Evolutionary conservation across 768 basidiomycete species (phyloP), one percentile per base, ranked within the genome.

Genomic region (Mycena rosella): DNA sequence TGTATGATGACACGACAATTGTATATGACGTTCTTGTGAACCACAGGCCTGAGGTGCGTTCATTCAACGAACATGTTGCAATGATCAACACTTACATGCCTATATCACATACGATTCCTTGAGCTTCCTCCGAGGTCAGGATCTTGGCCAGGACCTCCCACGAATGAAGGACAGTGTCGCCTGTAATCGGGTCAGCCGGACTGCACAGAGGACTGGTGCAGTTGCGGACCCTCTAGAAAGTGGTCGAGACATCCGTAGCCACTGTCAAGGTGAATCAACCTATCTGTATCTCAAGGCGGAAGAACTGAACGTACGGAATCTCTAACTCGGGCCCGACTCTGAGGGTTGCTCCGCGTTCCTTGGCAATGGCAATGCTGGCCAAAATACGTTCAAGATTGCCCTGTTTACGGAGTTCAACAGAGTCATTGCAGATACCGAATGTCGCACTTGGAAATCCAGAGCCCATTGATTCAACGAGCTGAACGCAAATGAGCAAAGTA

Each of bases 161-260:
- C 2, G 98, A 96, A 79, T 99, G 98, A 20, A 98, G 85, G 51
- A 93, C 88, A 11, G 97, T 99, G 75, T 99, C 98, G 51, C 97
- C 97, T 99, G 75, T 24, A 49, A 45, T 53, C 53, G 24, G 26
- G 45, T 71, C 30, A 68, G 62, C 32, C 26, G 40, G 32, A 22
- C 38, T 14, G 26, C 51, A 58, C 29, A 18, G 44, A 34, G 65
- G 29, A 9, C 5, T 53, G 27, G 52, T 2, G 53, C 7, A 8
- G 14, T 61, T 51, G 13, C 48, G 48, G 51, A 95, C 97, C 97
- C 84, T 99, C 98, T 0, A 99, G 84, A 77, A 99, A 99, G 74
- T 99, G 97, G 76, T 99, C 98, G 57, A 96, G 85, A 79, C 98
- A 99, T 4, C 98, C 98, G 81, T 99, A 99, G 5, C 97, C 98